phyloP scores from a whole-genome alignment of 768 basidiomycete genomes.

The Chiua virens region DNA sequence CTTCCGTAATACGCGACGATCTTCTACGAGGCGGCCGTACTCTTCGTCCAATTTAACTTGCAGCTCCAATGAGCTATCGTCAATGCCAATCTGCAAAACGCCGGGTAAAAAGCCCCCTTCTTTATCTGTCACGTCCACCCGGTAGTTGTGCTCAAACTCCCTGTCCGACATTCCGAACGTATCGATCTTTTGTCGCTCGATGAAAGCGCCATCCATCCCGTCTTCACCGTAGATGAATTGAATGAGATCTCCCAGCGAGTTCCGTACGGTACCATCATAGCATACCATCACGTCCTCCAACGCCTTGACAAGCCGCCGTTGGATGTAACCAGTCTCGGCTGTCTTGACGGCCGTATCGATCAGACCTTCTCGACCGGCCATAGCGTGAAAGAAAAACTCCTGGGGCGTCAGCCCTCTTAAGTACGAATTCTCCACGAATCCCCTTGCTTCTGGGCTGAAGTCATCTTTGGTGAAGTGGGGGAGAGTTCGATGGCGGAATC shows the following conservation, averaged over 20 bases:
- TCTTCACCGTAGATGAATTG: slow-evolving; percentile 99
- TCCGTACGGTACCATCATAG: slow-evolving; percentile 97
- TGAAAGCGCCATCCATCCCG: slow-evolving; percentile 97
- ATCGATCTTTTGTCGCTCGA: slow-evolving; percentile 93
- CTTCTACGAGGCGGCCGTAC: slow-evolving; percentile 60
- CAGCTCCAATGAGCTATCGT: slow-evolving; percentile 78
- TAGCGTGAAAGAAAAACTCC: slow-evolving; percentile 99
- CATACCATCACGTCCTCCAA: slow-evolving; percentile 96
- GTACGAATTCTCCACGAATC: slow-evolving; percentile 99
- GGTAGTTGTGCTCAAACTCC: slow-evolving; percentile 88
- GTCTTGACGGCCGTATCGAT: slow-evolving; percentile 99
- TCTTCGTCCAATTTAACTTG: slow-evolving; percentile 86
- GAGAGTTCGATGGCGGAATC: slow-evolving; percentile 93
- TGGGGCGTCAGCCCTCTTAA: slow-evolving; percentile 94
- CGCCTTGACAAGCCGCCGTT: slow-evolving; percentile 96
- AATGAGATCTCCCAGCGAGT: slow-evolving; percentile 93
- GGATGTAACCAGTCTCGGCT: slow-evolving; percentile 98
- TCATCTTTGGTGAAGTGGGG: slow-evolving; percentile 99
- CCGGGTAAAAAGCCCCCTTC: slow-evolving; percentile 76
- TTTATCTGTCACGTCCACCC: slow-evolving; percentile 91
- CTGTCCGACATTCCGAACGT: slow-evolving; percentile 79
- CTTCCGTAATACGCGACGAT: slow-evolving; percentile 74
- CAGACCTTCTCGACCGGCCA: slow-evolving; percentile 98
- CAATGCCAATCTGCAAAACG: slow-evolving; percentile 83
- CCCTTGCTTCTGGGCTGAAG: slow-evolving; percentile 95